Evolutionary conservation across 768 basidiomycete genomes (phyloP).

Genomic region (Lactifluus hygrophoroides): DNA sequence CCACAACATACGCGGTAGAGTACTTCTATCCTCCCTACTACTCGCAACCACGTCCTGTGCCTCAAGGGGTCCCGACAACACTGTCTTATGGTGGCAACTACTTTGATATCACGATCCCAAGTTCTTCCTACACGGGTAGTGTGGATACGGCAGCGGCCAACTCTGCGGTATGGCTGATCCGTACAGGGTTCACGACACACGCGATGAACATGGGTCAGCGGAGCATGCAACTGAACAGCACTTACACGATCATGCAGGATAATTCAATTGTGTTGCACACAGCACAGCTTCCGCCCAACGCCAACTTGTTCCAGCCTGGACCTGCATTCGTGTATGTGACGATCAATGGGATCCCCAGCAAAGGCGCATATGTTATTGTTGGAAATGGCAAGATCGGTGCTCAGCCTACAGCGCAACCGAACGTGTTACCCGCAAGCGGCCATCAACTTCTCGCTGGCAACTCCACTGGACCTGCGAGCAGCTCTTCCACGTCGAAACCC

Average conservation of each 20-base stretch:
- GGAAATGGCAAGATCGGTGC: background rate
- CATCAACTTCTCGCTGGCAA: too few species aligned
- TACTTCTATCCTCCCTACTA: conserved; percentile 6
- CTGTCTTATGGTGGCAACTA: background rate
- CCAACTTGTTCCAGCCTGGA: conserved; percentile 5
- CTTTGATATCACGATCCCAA: background rate
- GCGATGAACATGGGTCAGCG: conserved; percentile 8
- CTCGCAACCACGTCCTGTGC: background rate
- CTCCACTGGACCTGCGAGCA: background rate
- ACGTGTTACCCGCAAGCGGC: background rate
- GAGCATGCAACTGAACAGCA: background rate
- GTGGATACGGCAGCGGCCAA: background rate
- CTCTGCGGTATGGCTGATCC: background rate
- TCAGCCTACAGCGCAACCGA: background rate
- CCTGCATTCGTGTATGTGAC: conserved; percentile 4
- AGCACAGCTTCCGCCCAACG: background rate
- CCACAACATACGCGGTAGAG: background rate
- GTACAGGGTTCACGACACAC: conserved; percentile 3
- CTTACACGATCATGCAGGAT: background rate
- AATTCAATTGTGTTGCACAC: background rate
- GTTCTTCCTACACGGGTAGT: background rate
- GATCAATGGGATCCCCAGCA: conserved; percentile 1
- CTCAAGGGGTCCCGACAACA: background rate
- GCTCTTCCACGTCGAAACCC: background rate
- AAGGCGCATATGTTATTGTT: background rate